phyloP scores from a whole-genome alignment of 2,329 filamentous ascomycete species.

The Nannizzia gypsea region DNA sequence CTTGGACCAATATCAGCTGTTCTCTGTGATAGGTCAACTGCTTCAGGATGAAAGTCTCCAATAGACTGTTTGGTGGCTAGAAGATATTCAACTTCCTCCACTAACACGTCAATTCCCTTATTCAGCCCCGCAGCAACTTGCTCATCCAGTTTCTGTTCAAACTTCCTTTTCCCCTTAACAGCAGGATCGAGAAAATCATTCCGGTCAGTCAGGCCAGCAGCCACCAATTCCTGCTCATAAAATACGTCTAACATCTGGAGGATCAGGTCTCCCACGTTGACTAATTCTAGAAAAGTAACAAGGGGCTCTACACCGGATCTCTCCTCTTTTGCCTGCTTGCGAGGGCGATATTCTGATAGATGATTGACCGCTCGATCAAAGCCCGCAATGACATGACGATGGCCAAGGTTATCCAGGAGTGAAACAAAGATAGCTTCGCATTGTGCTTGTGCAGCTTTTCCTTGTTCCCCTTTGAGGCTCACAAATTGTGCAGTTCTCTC shows the following conservation, averaged over 20 bases:
- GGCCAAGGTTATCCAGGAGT: constrained; percentile 71
- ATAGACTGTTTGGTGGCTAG: constrained; percentile 77
- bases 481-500: constrained; percentile 79
- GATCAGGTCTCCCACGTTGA: constrained; percentile 95
- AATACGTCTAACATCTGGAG: constrained; percentile 99
- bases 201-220: constrained; percentile 69
- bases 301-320: constrained; percentile 72
- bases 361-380: constrained; percentile 90
- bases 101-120: constrained; percentile 94
- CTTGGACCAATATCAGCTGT: constrained; percentile 52
- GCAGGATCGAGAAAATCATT: constrained; percentile 92
- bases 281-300: constrained; percentile 89
- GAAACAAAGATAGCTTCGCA: constrained; percentile 81
- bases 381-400: constrained; percentile 77
- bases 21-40: constrained; percentile 24
- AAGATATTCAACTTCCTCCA: constrained; percentile 95
- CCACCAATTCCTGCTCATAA: constrained; percentile 85
- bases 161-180: constrained; percentile 91
- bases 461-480: constrained; percentile 63
- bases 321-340: constrained; percentile 56
- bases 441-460: constrained; percentile 73
- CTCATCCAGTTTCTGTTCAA: constrained; percentile 97
- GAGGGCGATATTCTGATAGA: constrained; percentile 79
- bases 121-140: constrained; percentile 90
- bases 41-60: constrained; percentile 75